phyloP scores from a whole-genome alignment of 164 flowering plant species.

The Vitis riparia region DNA sequence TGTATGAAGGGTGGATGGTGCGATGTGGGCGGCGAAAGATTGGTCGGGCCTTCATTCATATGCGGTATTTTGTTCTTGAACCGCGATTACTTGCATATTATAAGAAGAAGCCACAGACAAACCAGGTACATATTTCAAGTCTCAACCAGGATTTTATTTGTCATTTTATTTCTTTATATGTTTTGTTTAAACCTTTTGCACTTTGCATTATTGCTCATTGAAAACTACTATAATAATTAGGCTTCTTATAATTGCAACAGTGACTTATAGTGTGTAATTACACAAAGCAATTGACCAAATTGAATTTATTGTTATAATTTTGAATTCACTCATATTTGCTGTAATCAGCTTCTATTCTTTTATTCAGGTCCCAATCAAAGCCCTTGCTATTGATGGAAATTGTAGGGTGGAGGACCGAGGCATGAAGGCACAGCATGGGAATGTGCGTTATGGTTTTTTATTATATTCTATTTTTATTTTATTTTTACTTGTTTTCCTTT shows the following conservation, averaged over 20 bases:
- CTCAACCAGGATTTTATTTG: neutral
- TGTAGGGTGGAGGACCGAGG: slow-evolving; percentile 85
- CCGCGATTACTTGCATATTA: slow-evolving; percentile 69
- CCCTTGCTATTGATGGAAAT: slow-evolving; percentile 73
- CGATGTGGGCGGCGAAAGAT: slow-evolving; percentile 77
- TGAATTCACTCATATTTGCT: too few relatives aligned
- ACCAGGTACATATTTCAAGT: slow-evolving; percentile 43
- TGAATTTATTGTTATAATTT: too few relatives aligned
- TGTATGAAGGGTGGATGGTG: slow-evolving; percentile 86
- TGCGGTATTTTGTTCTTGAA: slow-evolving; percentile 80
- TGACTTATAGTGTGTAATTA: too few relatives aligned
- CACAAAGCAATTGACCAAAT: too few relatives aligned
- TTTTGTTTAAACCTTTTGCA: too few relatives aligned
- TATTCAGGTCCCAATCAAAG: slow-evolving; percentile 70
- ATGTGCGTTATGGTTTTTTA: slow-evolving; percentile 40
- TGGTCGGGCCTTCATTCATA: slow-evolving; percentile 74
- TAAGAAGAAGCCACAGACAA: slow-evolving; percentile 74
- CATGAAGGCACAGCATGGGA: slow-evolving; percentile 76
- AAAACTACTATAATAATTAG: too few relatives aligned
- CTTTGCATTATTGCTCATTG: too few relatives aligned
- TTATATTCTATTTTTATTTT: slow-evolving; percentile 7
- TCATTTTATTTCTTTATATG: neutral
- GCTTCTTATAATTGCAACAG: too few relatives aligned
- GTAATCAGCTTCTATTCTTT: neutral
- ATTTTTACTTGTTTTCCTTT: neutral